phyloP scores from a whole-genome alignment of 768 basidiomycete genomes.

The Podaxis mareebaensis region DNA sequence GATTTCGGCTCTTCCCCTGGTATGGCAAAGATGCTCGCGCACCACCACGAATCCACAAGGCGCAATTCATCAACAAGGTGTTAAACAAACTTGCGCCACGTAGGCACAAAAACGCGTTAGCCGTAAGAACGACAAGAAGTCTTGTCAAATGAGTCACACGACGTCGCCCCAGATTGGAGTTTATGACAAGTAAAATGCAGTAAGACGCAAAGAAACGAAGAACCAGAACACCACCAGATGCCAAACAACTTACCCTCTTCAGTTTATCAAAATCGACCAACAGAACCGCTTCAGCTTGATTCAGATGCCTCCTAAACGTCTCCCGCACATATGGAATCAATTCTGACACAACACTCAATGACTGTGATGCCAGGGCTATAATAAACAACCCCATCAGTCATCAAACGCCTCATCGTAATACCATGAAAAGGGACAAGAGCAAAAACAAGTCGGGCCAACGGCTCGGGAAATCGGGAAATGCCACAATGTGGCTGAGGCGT shows the following conservation, averaged over 20 bases:
- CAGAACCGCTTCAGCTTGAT: slow-evolving; percentile 94
- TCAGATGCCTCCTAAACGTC: slow-evolving; percentile 90
- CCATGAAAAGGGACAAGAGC: neutral
- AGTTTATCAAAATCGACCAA: slow-evolving; percentile 97
- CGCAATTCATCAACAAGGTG: neutral
- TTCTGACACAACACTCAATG: slow-evolving; percentile 89
- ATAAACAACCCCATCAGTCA: slow-evolving; percentile 9
- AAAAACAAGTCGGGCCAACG: neutral
- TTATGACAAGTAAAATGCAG: slow-evolving; percentile 5
- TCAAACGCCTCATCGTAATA: neutral
- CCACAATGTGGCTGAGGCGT: neutral
- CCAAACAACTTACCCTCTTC: slow-evolving; percentile 68
- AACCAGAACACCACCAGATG: neutral
- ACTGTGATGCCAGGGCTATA: slow-evolving; percentile 92
- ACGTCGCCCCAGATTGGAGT: neutral
- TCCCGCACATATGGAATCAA: slow-evolving; percentile 96
- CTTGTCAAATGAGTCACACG: neutral
- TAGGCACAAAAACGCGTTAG: slow-evolving; percentile 1
- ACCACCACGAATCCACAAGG: neutral
- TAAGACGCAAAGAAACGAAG: slow-evolving; percentile 11
- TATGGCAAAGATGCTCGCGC: neutral
- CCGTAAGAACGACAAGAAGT: neutral
- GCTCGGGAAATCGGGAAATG: neutral
- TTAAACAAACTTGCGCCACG: neutral
- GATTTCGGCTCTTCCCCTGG: neutral